Base-by-base conservation (phyloP, 2,329 filamentous ascomycete species). In the Colletotrichum scovillei region DNA sequence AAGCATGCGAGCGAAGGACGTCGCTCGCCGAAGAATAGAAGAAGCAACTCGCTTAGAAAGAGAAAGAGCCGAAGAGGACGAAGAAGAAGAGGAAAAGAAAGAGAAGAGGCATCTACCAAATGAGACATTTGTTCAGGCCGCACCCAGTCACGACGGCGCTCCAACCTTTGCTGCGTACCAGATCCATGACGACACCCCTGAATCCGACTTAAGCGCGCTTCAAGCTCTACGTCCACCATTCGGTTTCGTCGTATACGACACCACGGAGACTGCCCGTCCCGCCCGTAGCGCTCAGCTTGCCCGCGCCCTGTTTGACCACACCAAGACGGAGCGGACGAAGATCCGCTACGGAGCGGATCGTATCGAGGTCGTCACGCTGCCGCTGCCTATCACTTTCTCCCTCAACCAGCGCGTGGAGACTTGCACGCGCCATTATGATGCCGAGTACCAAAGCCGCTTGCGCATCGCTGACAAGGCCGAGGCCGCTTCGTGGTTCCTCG, bases 321-420 rank as follows among this genome's bases (percentile, higher is more conserved):
- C 67, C n/a, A 49, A 49, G 19, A 42, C 32, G 14, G 0, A 46
- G n/a, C 2, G 11, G 16, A 14, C 14, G 2, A 42, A 16, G 38
- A 42, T 42, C 14, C 38, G 38, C 38, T 42, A 42, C 38, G 38
- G 38, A 32, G 30, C 19, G 8, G 46, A 63, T 35, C 49, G 59
- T 8, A 9, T 69, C 6, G 67, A 69, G 35, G 24, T 69, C n/a
- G 35, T 64, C 26, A 64, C 67, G 16, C 52, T 69, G 2, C 59
- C 58, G 3, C 26, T 69, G 14, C 26, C 58, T 0, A 30, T 16
- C 26, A 28, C 30, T 0, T 35, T 9, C 4, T 28, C 57, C 9
- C n/a, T 62, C 2, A 22, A 26, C 5, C 38, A 53, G 16, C 56
- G 57, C 24, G 42, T 38, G 3, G 22, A 63, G 6, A 42, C 57